phyloP scores from a whole-genome alignment of 257 asterid species.

The Nyctanthes arbortristis region DNA sequence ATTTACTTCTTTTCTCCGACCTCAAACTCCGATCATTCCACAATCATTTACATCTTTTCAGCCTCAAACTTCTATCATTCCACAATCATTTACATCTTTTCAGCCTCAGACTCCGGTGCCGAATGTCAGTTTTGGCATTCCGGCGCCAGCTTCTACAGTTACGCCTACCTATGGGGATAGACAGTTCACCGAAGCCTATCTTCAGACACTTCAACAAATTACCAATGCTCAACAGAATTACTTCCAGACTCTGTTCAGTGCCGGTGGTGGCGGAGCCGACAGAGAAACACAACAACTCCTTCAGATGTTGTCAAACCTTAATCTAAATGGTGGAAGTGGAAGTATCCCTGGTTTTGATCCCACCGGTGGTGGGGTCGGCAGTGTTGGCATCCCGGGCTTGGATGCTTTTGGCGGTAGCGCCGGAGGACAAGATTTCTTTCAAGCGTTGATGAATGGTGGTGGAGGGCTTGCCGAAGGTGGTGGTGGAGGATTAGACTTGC shows the following conservation, averaged over 20 bases:
- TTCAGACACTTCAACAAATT: constrained; percentile 28
- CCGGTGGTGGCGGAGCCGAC: constrained; percentile 20
- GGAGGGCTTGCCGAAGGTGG: constrained; percentile 39
- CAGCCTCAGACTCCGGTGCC: constrained; percentile 15
- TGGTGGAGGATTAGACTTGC: constrained; percentile 32
- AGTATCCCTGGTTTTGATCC: constrained; percentile 7
- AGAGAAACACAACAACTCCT: constrained; percentile 17
- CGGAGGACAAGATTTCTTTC: not conserved
- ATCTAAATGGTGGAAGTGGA: constrained; percentile 9
- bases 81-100: constrained; percentile 26
- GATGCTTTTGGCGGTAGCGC: constrained; percentile 7
- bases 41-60: not conserved
- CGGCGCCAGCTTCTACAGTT: constrained; percentile 19
- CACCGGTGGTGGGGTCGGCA: constrained; percentile 17
- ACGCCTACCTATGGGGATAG: constrained; percentile 6
- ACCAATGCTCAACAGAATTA: constrained; percentile 22
- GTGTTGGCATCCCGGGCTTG: constrained; percentile 17
- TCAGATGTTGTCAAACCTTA: too few relatives aligned
- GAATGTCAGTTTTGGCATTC: constrained; percentile 17
- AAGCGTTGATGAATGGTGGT: constrained; percentile 14
- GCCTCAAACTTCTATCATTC: constrained; percentile 1
- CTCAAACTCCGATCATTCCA: constrained; percentile 18
- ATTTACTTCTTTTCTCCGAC: constrained; percentile 23
- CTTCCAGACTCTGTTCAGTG: constrained; percentile 30
- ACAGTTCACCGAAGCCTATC: constrained; percentile 14